Evolutionary conservation across 495 filamentous ascomycete species (phyloP).

Genomic region (Arthonia radiata): DNA sequence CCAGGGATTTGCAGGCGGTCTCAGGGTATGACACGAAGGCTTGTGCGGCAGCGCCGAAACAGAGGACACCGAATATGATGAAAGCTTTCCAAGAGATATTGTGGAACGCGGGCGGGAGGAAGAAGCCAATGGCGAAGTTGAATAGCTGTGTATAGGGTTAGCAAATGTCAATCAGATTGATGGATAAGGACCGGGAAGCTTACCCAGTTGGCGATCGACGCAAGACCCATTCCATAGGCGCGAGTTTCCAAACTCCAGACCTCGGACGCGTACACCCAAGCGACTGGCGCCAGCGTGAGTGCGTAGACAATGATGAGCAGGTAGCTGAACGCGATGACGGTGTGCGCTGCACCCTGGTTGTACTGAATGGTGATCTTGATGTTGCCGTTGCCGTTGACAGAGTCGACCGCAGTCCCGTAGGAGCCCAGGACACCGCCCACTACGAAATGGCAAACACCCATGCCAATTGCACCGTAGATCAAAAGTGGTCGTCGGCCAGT

Average conservation of each 20-base stretch:
- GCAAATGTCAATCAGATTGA: no score
- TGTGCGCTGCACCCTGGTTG: constrained; percentile 40
- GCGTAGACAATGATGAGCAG: constrained; percentile 57
- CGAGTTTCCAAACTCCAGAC: constrained; percentile 53
- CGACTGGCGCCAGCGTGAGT: constrained; percentile 42
- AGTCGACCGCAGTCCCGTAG: constrained; percentile 27
- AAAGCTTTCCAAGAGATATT: constrained; percentile 52
- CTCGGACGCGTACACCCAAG: constrained; percentile 55
- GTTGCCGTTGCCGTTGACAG: constrained; percentile 39
- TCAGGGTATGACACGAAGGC: constrained; percentile 48
- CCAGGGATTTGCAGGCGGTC: constrained; percentile 42
- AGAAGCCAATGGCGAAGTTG: constrained; percentile 49
- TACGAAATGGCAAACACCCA: constrained; percentile 45
- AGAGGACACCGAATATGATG: constrained; percentile 52
- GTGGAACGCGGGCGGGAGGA: constrained; percentile 42
- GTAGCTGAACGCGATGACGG: constrained; percentile 54
- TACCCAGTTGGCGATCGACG: constrained; percentile 48
- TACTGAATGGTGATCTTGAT: constrained; percentile 32
- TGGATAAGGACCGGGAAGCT: no score
- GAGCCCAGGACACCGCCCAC: constrained; percentile 29
- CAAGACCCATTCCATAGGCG: constrained; percentile 42
- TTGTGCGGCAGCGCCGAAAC: constrained; percentile 33
- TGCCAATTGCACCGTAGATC: constrained; percentile 40
- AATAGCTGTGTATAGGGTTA: no score
- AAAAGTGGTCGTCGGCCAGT: constrained; percentile 50